Conservation (phyloP, 2,329 filamentous ascomycete species). For the Fusarium hainanense region DNA sequence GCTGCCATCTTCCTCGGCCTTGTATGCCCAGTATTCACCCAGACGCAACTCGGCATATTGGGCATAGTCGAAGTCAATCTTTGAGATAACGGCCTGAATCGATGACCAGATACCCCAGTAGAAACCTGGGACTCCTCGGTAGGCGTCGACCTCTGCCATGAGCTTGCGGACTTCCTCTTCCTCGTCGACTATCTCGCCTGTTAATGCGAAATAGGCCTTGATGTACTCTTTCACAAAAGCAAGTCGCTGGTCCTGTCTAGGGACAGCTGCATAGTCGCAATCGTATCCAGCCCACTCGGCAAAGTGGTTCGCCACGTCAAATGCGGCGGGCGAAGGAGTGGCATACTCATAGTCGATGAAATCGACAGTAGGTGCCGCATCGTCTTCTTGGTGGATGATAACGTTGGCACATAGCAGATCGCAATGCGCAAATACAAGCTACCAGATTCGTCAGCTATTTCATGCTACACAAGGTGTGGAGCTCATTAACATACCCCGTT, state of each 20-base stretch:
- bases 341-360: constrained; percentile 99
- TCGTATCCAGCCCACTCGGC: constrained; percentile 98
- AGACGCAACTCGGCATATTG: constrained; percentile 87
- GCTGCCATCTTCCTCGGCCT: constrained; percentile 75
- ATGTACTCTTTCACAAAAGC: constrained; percentile 89
- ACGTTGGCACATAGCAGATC: constrained; percentile 97
- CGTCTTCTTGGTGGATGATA: constrained; percentile 72
- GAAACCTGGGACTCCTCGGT: constrained; percentile 89
- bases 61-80: constrained; percentile 97
- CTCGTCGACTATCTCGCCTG: constrained; percentile 58
- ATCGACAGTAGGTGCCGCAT: constrained; percentile 58
- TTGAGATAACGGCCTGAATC: constrained; percentile 92
- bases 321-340: constrained; percentile 91
- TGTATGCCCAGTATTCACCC: constrained; percentile 94
- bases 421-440: constrained; percentile 94
- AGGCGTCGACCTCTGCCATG: constrained; percentile 84
- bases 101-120: constrained; percentile 94
- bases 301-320: constrained; percentile 98
- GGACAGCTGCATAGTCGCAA: constrained; percentile 87
- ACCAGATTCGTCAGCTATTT: constrained; percentile 27
- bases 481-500: constrained; percentile 69
- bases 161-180: constrained; percentile 75
- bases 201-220: constrained; percentile 72
- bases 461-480: background rate
- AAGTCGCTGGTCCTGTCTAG: constrained; percentile 78